Conservation (phyloP, 2,329 filamentous ascomycete genomes). For the Neofusicoccum umdonicola region DNA sequence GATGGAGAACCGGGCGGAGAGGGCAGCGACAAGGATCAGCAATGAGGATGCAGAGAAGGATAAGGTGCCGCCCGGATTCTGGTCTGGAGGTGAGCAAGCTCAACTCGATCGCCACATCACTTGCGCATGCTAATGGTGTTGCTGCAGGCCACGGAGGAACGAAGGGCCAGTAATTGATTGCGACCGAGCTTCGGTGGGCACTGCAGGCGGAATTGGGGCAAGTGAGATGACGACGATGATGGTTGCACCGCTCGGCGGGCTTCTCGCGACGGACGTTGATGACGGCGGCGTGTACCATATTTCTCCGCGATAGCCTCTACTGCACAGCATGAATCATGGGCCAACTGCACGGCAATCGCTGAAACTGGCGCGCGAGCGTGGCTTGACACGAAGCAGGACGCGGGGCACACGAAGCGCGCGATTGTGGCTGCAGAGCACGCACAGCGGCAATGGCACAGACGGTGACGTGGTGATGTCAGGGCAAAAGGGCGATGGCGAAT, state of each 20-base stretch:
- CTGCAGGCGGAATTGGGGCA: neutral
- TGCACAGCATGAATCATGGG: neutral
- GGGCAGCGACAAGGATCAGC: conserved; percentile 37
- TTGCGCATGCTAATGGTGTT: conserved; percentile 1
- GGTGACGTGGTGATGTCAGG: conserved; percentile 16
- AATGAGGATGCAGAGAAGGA: conserved; percentile 40
- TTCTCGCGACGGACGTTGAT: neutral
- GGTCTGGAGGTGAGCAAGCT: conserved; percentile 33
- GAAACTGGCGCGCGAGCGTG: neutral
- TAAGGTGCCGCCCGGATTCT: conserved; percentile 40
- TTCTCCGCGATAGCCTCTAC: conserved; percentile 2
- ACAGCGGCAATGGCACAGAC: neutral
- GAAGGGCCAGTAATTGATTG: conserved; percentile 22
- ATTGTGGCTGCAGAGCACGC: neutral
- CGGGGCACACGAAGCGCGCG: neutral
- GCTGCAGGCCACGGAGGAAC: conserved; percentile 28
- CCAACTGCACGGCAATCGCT: neutral
- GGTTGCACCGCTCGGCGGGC: neutral
- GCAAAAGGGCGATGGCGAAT: neutral
- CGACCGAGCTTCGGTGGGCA: neutral
- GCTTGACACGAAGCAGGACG: neutral
- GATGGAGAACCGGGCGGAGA: conserved; percentile 43
- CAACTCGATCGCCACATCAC: no score
- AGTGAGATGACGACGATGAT: neutral
- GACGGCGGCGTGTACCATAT: conserved; percentile 3